Conservation (phyloP, 2,329 filamentous ascomycete genomes). For the Fusarium sp. region DNA sequence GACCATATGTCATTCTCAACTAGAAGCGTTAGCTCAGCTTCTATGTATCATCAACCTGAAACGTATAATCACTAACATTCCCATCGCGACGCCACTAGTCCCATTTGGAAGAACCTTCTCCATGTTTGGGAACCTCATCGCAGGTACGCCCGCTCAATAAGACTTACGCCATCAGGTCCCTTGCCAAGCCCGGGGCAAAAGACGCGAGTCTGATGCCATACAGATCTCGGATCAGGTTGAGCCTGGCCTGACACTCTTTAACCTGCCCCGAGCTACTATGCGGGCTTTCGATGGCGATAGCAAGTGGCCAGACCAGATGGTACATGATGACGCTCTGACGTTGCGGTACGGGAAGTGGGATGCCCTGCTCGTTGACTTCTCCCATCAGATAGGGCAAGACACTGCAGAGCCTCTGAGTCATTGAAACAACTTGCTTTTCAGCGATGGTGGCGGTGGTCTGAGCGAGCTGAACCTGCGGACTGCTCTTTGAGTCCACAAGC, state of each 20-base stretch:
- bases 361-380: constrained; percentile 15
- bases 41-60: neutral
- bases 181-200: constrained; percentile 12
- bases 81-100: neutral
- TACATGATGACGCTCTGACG: constrained; percentile 23
- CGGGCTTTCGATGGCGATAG: constrained; percentile 3
- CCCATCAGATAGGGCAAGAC: constrained; percentile 21
- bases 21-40: neutral
- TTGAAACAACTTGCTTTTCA: neutral
- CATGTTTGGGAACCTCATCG: neutral
- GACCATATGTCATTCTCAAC: neutral
- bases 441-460: neutral
- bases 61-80: neutral
- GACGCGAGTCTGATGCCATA: constrained; percentile 26
- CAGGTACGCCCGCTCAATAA: neutral
- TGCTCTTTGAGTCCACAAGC: neutral
- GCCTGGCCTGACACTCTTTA: neutral
- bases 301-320: constrained; percentile 24
- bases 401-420: constrained; percentile 1
- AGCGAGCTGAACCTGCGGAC: constrained; percentile 8
- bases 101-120: neutral
- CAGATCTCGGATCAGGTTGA: constrained; percentile 8
- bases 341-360: constrained; percentile 12
- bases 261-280: constrained; percentile 10
- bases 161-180: constrained; percentile 6